Base-by-base conservation (phyloP, 345 rosid genomes). In the Turritis glabra region DNA sequence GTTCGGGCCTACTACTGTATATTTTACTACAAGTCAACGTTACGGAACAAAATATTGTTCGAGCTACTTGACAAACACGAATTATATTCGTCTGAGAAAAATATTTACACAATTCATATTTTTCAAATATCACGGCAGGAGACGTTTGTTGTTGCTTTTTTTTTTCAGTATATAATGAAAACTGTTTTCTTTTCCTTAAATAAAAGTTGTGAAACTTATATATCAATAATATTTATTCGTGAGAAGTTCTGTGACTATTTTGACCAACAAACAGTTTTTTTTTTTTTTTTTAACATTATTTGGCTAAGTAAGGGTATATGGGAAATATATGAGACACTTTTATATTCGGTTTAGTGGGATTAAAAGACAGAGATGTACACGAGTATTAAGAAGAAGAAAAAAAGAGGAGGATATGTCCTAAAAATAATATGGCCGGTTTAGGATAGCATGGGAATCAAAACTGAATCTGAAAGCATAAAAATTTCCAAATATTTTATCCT, bases 71-170 rank as follows among this genome's bases (percentile, higher is more conserved):
- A n/a, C 5, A 50, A 19, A 50, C 55, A 21, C 55, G 3, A 17
- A 14, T 5, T n/a, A n/a, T n/a, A n/a, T n/a, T n/a, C n/a, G n/a
- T n/a, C n/a, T n/a, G n/a, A n/a, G n/a, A n/a, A n/a, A n/a, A n/a
- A n/a, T n/a, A n/a, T n/a, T n/a, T n/a, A n/a, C n/a, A n/a, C n/a
- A n/a, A n/a, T n/a, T 47, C 0, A 19, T 21, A 55, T 14, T 69
- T 56, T 55, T 69, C 64, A 69, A 69, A 29, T 56, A 56, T 32
- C 6, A 30, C 64, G 64, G 64, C 64, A 54, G 41, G 29, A 8
- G 21, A 43, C 21, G 14, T 7, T 7, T 25, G 13, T 35, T 37
- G 46, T 14, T 41, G 46, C 40, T 15, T 50, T 17, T 5, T 27
- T 12, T 12, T 58, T 32, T n/a, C 7, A 27, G 18, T 17, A 17